A percentile compares a stretch with the other conserved stretches of the same genome.
Evolutionary conservation across 176 grass and related monocot genomes (phyloP).

Genomic region (Aegilops longissima): DNA sequence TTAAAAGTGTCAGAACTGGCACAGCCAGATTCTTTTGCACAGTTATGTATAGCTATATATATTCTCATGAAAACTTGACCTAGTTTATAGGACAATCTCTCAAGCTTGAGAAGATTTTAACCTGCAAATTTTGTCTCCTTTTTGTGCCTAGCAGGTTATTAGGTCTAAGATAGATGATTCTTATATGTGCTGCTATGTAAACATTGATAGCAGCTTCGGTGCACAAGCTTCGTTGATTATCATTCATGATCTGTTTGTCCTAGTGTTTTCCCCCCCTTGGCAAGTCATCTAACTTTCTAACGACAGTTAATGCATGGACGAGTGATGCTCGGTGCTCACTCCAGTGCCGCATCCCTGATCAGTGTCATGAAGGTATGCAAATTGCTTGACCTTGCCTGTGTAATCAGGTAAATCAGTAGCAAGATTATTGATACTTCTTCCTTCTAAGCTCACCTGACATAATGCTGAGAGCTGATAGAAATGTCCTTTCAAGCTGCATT

Average conservation of each 20-base stretch:
- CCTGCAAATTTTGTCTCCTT: constrained; percentile 58
- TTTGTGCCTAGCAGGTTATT: constrained; percentile 39
- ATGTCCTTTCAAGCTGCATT: neutral
- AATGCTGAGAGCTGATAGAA: neutral
- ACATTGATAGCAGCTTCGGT: neutral
- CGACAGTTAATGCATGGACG: neutral
- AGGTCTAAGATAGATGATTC: constrained; percentile 25
- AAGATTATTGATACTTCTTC: neutral
- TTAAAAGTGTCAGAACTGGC: constrained; percentile 21
- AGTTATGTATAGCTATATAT: constrained; percentile 51
- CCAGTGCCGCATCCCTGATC: neutral
- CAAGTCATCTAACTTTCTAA: constrained; percentile 1
- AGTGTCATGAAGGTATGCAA: neutral
- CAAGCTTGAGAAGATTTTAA: constrained; percentile 20
- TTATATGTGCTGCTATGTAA: constrained; percentile 28
- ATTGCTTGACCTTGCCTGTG: neutral
- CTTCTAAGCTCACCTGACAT: neutral
- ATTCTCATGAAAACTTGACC: constrained; percentile 30
- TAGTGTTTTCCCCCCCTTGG: neutral
- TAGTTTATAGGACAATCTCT: constrained; percentile 29
- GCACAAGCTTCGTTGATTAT: constrained; percentile 16
- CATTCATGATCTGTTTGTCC: neutral
- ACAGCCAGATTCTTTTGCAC: constrained; percentile 37
- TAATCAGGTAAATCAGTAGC: neutral
- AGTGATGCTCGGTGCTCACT: neutral